Evolutionary conservation across 352 stramenopile genomes (phyloP).

Genomic region (Globisporangium spinosum): DNA sequence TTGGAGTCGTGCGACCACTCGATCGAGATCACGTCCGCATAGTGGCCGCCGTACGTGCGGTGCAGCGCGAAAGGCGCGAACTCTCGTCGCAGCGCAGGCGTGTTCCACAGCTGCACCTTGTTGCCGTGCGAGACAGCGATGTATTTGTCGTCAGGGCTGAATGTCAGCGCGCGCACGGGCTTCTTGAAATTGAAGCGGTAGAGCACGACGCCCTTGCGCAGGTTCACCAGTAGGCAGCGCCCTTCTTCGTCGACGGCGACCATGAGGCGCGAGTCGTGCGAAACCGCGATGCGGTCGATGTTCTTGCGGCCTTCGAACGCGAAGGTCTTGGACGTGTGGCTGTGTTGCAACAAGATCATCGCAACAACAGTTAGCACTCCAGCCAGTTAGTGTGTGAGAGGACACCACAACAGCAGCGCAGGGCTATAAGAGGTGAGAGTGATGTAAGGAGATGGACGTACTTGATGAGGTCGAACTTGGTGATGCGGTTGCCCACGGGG

Average conservation of each 20-base stretch:
- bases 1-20: slow-evolving; percentile 87
- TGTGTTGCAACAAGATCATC: slow-evolving; percentile 23
- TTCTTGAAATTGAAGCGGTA: slow-evolving; percentile 95
- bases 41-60: slow-evolving; percentile 86
- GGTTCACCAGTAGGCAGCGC: slow-evolving; percentile 88
- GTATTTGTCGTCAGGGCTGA: slow-evolving; percentile 87
- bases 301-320: slow-evolving; percentile 91
- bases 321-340: slow-evolving; percentile 87
- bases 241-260: slow-evolving; percentile 90
- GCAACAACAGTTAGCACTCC: not conserved
- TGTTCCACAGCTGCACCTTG: slow-evolving; percentile 91
- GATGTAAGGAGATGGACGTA: slow-evolving; percentile 27
- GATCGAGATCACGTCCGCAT: slow-evolving; percentile 85
- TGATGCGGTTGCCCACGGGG: slow-evolving; percentile 93
- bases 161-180: slow-evolving; percentile 77
- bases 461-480: slow-evolving; percentile 93
- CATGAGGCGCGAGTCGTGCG: slow-evolving; percentile 86
- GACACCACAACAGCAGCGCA: not conserved
- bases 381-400: not conserved
- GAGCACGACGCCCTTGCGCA: slow-evolving; percentile 86
- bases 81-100: slow-evolving; percentile 80
- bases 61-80: slow-evolving; percentile 91
- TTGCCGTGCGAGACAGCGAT: slow-evolving; percentile 88
- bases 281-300: slow-evolving; percentile 83
- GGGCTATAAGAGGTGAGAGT: not conserved